These are phyloP conservation scores for Pseudogymnoascus sp. DNA, from an alignment of 2,329 filamentous ascomycete genomes.

Conservation along the genomic window DNA sequence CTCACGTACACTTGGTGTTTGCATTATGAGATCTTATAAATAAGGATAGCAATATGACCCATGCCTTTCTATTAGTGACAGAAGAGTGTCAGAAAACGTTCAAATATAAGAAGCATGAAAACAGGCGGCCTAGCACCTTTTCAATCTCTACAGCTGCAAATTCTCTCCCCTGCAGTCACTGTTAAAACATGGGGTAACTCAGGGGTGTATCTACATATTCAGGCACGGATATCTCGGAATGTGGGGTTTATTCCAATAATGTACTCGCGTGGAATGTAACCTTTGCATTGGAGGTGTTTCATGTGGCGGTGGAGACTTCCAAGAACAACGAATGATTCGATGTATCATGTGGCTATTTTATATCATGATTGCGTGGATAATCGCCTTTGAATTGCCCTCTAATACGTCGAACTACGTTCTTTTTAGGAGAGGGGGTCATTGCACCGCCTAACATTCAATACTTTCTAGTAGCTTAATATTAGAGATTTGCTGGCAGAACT, in stretches of 20 bases:
- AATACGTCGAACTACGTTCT: not conserved
- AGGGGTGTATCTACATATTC: not conserved
- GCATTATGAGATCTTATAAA: not conserved
- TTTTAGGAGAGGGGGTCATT: not conserved
- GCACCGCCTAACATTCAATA: not conserved
- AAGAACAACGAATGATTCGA: not conserved
- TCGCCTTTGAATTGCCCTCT: not conserved
- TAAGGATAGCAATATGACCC: not conserved
- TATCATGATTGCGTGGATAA: not conserved
- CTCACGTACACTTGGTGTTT: not conserved
- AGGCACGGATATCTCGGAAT: not conserved
- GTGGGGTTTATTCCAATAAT: not conserved
- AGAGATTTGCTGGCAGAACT: constrained; percentile 11
- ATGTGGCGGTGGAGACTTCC: not conserved
- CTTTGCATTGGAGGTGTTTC: not conserved
- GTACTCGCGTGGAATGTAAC: not conserved
- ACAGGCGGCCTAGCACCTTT: not conserved
- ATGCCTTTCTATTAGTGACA: not conserved
- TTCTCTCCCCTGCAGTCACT: not conserved
- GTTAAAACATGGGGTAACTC: not conserved
- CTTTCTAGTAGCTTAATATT: not conserved
- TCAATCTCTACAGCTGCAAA: not conserved
- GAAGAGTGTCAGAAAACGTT: not conserved
- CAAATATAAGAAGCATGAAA: not conserved
- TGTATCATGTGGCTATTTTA: not conserved